Evolutionary conservation across 805 yeast species (phyloP).

Genomic region (Wickerhamomyces kurtzmanii): DNA sequence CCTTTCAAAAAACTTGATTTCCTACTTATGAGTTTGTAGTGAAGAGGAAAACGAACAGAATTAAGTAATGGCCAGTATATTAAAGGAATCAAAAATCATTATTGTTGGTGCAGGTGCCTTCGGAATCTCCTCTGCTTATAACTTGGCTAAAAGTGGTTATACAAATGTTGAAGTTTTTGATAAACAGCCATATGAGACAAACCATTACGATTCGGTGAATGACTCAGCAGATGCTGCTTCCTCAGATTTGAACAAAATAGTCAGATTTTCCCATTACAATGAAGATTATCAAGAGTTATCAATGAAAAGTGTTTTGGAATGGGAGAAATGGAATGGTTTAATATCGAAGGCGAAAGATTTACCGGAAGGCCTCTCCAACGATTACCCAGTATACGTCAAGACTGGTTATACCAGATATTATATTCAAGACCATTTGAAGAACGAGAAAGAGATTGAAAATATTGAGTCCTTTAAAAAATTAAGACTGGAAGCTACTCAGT

Average conservation of each 20-base stretch:
- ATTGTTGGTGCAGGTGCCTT: constrained; percentile 48
- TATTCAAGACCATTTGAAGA: constrained; percentile 15
- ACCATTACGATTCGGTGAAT: constrained; percentile 24
- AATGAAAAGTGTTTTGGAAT: constrained; percentile 10
- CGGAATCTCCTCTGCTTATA: constrained; percentile 40
- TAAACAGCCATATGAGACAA: constrained; percentile 19
- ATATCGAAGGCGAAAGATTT: constrained; percentile 12
- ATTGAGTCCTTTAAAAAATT: constrained; percentile 13
- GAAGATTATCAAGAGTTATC: constrained; percentile 22
- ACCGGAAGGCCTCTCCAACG: no score
- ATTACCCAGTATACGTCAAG: constrained; percentile 14
- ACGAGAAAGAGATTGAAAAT: constrained; percentile 10
- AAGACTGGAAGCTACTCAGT: constrained; percentile 8
- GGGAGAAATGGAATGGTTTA: no score
- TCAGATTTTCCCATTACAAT: constrained; percentile 27
- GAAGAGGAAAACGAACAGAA: no score
- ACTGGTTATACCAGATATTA: no score
- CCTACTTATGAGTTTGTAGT: no score
- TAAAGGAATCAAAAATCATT: constrained; percentile 19
- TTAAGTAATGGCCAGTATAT: no score
- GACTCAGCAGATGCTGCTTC: no score
- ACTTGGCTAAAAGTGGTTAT: constrained; percentile 27
- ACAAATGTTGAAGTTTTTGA: constrained; percentile 26
- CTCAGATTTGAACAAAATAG: constrained; percentile 28
- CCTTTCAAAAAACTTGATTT: no score